Percentiles rank a stretch among this genome's conserved stretches.
phyloP scores from a whole-genome alignment of 345 rosid species.

The Syzygium oleosum region DNA sequence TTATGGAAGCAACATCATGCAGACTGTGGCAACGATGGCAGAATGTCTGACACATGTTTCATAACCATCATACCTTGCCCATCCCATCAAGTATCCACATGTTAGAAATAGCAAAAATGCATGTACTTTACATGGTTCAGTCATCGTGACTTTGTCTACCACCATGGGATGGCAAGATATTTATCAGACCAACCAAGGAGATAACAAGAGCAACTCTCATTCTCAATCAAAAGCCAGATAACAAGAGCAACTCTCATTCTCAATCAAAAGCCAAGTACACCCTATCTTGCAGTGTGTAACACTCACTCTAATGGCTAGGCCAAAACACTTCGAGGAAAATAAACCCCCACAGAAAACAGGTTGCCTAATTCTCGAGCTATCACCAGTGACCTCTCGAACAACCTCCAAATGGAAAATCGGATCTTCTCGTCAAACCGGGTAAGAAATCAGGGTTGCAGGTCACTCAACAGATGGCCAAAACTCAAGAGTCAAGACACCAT shows the following conservation, averaged over 20 bases:
- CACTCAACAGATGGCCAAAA: background rate
- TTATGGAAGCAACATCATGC: background rate
- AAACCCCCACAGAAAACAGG: background rate
- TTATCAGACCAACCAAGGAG: background rate
- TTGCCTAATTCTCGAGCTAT: background rate
- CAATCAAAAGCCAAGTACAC: background rate
- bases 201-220: background rate
- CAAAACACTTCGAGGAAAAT: background rate
- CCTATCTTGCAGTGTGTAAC: background rate
- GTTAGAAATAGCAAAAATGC: background rate
- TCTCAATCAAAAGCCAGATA: background rate
- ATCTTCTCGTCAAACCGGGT: background rate
- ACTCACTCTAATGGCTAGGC: background rate
- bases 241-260: background rate
- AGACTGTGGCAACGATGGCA: background rate
- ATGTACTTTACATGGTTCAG: background rate
- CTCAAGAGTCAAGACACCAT: background rate
- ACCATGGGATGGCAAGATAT: background rate
- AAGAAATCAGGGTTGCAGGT: background rate
- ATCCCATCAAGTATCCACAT: background rate
- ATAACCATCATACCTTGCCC: background rate
- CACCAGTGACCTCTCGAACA: background rate
- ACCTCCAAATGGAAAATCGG: background rate
- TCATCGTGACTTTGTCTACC: background rate
- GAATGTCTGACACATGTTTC: background rate